Evolutionary conservation across 345 rosid genomes (phyloP).

Genomic region (Salix udensis): DNA sequence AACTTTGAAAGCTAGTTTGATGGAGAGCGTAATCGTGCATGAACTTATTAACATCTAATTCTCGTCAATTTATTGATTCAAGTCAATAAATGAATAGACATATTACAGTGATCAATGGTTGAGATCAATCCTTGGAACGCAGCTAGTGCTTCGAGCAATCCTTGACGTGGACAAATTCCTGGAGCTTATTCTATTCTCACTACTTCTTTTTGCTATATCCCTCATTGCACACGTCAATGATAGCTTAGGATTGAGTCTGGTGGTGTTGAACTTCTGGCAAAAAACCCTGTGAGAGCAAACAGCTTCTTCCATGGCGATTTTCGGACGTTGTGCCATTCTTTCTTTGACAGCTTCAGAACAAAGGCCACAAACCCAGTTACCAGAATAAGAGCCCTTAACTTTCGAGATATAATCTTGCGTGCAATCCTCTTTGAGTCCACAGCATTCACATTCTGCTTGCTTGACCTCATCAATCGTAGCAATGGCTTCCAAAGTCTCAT

Average conservation of each 20-base stretch:
- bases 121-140: slow-evolving; percentile 36
- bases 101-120: not conserved
- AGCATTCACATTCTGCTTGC: slow-evolving; percentile 45
- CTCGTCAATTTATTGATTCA: not conserved
- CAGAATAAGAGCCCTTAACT: slow-evolving; percentile 28
- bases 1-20: not conserved
- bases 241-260: slow-evolving; percentile 37
- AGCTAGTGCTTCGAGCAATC: slow-evolving; percentile 37
- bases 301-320: slow-evolving; percentile 32
- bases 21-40: not conserved
- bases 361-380: slow-evolving; percentile 52
- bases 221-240: slow-evolving; percentile 41
- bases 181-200: slow-evolving; percentile 28
- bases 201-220: slow-evolving; percentile 36
- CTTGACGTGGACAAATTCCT: slow-evolving; percentile 7
- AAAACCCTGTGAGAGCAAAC: slow-evolving; percentile 35
- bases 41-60: not conserved
- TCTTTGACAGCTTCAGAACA: slow-evolving; percentile 51
- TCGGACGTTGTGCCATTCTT: slow-evolving; percentile 15
- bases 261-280: slow-evolving; percentile 40
- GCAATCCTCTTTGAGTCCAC: slow-evolving; percentile 51
- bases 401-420: slow-evolving; percentile 31
- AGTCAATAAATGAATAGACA: not conserved
- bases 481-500: slow-evolving; percentile 3
- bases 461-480: slow-evolving; percentile 15